Evolutionary conservation across 2,329 filamentous ascomycete species (phyloP), one percentile per base, ranked within the genome.

Genomic region (Didymella pinodella): DNA sequence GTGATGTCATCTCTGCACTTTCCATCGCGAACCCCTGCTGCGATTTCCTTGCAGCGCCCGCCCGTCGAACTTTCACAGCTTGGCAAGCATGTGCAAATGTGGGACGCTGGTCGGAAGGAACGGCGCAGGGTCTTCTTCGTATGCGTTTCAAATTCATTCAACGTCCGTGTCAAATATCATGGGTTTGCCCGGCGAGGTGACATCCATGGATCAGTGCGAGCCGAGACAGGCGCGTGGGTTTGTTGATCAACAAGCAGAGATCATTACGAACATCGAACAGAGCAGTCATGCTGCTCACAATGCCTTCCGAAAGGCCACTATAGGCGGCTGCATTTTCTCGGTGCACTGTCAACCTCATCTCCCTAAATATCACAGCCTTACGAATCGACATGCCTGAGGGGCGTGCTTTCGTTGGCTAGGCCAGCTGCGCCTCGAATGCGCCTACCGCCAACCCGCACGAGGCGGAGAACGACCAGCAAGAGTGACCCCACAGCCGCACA

Each of bases 401-500:
- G 41, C 44, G 54, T 52, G 54, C 54, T 43, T 57, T 28, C 34
- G 55, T 36, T 48, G 28, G 52, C 61, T 59, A 66, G 65, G 58
- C 48, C 54, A 53, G 62, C 68, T 65, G 65, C 62, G 63, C 62
- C 65, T 63, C 65, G 55, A 54, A 49, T 47, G 50, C 36, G 50
- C 54, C 60, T 61, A 59, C 64, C 63, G 62, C 63, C 59, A 66
- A 62, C 44, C 64, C 64, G 62, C 67, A 61, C 44, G 65, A 65
- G 64, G 36, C 36, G 36, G 36, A 68, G 63, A 64, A 64, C 54
- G 63, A 62, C 60, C 63, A 60, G 62, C 63, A 60, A 65, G 59
- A 63, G 59, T 58, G 69, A 65, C 69, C 66, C 69, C 69, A 71
- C 68, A 65, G 61, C 59, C 59, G 61, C 64, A 60, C 58, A 67